phyloP scores from a whole-genome alignment of 495 filamentous ascomycete species.

The Neurospora pannonica region DNA sequence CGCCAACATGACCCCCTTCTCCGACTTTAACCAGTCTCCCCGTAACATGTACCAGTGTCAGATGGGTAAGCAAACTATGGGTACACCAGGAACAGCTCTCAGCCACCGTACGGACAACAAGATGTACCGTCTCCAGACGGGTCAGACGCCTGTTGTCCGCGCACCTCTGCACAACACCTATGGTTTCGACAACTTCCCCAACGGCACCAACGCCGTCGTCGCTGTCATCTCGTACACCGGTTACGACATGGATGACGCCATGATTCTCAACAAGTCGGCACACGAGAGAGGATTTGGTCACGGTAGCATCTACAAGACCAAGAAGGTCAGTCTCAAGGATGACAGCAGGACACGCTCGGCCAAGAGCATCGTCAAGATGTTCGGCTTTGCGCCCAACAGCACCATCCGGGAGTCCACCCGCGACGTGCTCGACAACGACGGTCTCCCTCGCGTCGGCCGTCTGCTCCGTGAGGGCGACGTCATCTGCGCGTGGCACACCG shows the following conservation, averaged over 20 bases:
- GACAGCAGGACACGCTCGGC: conserved; percentile 46
- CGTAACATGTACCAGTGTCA: conserved; percentile 99
- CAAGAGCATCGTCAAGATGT: conserved; percentile 58
- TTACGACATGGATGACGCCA: conserved; percentile 99
- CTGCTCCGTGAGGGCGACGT: conserved; percentile 69
- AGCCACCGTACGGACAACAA: conserved; percentile 94
- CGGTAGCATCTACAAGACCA: conserved; percentile 96
- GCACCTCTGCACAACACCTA: conserved; percentile 90
- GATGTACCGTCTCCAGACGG: conserved; percentile 86
- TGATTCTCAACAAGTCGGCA: conserved; percentile 97
- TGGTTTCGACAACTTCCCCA: conserved; percentile 95
- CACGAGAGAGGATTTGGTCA: conserved; percentile 96
- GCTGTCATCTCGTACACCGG: conserved; percentile 98
- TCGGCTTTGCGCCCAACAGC: conserved; percentile 73
- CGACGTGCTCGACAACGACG: conserved; percentile 70
- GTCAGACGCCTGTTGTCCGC: conserved; percentile 89
- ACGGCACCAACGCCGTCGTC: conserved; percentile 93
- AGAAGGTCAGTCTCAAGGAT: conserved; percentile 73
- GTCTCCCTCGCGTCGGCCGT: conserved; percentile 69
- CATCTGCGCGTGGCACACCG: conserved; percentile 82
- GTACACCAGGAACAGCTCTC: conserved; percentile 81
- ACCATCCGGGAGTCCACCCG: conserved; percentile 53
- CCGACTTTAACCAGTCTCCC: conserved; percentile 97
- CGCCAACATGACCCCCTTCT: conserved; percentile 98
- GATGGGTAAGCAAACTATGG: conserved; percentile 99